Conservation (phyloP, 129 eudicot species). For the Solidago caesia region DNA sequence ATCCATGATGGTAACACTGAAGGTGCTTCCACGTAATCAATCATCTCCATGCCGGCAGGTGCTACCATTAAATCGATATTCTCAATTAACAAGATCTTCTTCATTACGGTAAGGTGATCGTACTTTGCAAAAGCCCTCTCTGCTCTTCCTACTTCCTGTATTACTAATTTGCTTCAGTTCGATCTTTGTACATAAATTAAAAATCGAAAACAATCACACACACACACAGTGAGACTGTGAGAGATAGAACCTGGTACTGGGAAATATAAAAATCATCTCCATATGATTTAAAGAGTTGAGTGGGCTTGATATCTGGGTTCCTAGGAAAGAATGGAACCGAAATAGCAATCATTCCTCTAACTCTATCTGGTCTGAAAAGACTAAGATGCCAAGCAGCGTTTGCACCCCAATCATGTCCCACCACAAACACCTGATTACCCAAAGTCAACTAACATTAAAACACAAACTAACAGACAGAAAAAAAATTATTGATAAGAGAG, state of each 20-base stretch:
- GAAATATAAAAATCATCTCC: conserved; percentile 43
- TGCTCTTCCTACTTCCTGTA: conserved; percentile 18
- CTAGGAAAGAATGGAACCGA: conserved; percentile 51
- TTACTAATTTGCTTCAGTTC: background rate
- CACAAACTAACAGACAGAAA: background rate
- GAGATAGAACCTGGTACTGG: conserved; percentile 49
- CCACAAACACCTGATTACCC: conserved; percentile 46
- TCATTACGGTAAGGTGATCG: conserved; percentile 48
- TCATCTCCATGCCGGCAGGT: conserved; percentile 50
- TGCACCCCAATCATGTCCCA: conserved; percentile 64
- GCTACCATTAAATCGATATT: conserved; percentile 28
- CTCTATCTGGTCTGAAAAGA: conserved; percentile 54
- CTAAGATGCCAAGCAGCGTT: conserved; percentile 51
- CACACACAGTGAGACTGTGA: background rate
- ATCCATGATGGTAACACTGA: conserved; percentile 38
- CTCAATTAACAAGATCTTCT: conserved; percentile 41
- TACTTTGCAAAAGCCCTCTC: conserved; percentile 49
- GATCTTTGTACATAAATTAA: background rate
- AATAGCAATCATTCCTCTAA: conserved; percentile 43
- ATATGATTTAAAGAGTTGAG: conserved; percentile 31
- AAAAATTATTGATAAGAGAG: background rate
- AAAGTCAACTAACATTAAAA: conserved; percentile 18
- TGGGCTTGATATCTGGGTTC: conserved; percentile 32
- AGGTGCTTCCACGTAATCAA: conserved; percentile 33
- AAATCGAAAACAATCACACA: background rate